These are phyloP conservation scores for Curvularia spicifera DNA, from an alignment of 2,329 filamentous ascomycete species.

Conservation along the genomic window DNA sequence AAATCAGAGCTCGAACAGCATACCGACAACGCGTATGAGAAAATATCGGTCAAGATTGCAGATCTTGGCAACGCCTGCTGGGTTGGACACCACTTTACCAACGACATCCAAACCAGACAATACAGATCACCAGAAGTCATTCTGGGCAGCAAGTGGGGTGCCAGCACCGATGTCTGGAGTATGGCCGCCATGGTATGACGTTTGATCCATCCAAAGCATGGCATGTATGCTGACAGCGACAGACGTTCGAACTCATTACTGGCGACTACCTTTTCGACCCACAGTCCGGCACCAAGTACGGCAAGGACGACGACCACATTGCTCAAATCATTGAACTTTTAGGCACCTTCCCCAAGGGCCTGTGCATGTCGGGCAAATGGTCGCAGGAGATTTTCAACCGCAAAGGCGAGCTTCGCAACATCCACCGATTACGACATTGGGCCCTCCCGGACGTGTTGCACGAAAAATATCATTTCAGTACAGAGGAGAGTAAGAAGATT, in stretches of 20 bases:
- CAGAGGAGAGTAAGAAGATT: conserved; percentile 79
- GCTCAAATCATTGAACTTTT: conserved; percentile 98
- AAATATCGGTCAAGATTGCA: conserved; percentile 98
- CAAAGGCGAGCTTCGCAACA: conserved; percentile 95
- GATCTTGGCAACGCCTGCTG: conserved; percentile 98
- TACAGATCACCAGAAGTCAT: conserved; percentile 98
- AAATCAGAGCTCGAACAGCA: conserved; percentile 51
- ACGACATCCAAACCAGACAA: conserved; percentile 97
- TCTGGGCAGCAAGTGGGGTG: conserved; percentile 95
- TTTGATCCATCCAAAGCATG: no score
- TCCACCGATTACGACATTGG: conserved; percentile 95
- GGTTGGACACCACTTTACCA: conserved; percentile 98
- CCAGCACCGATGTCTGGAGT: conserved; percentile 99
- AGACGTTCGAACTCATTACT: conserved; percentile 98
- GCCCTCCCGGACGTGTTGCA: conserved; percentile 88
- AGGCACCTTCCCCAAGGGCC: conserved; percentile 87
- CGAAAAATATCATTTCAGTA: conserved; percentile 95
- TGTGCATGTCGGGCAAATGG: conserved; percentile 95
- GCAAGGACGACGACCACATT: conserved; percentile 99
- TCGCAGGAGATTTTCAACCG: conserved; percentile 98
- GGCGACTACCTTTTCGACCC: conserved; percentile 98
- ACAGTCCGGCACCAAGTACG: conserved; percentile 97
- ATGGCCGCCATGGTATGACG: conserved; percentile 94
- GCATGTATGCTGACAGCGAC: conserved; percentile 17
- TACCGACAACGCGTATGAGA: conserved; percentile 71